Evolutionary conservation across 805 yeast genomes (phyloP).

Genomic region (Kodamaea jinghongensis): DNA sequence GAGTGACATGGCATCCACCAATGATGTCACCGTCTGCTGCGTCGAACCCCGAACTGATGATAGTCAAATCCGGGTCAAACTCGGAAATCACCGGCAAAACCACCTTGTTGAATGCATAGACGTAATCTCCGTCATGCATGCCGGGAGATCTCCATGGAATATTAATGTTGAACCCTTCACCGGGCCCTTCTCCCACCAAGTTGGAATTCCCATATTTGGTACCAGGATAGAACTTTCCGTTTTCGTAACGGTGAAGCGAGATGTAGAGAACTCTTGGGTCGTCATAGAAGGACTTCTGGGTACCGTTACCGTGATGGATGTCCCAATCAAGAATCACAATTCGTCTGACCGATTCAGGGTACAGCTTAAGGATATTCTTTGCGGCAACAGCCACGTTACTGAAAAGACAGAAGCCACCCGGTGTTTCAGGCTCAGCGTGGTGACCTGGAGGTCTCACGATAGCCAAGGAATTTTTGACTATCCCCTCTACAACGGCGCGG

Average conservation of each 20-base stretch:
- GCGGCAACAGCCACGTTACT: constrained; percentile 98
- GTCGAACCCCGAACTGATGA: constrained; percentile 94
- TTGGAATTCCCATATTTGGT: constrained; percentile 79
- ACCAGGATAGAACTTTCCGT: constrained; percentile 92
- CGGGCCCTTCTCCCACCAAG: constrained; percentile 80
- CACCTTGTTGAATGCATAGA: constrained; percentile 83
- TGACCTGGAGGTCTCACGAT: constrained; percentile 99
- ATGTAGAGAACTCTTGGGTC: constrained; percentile 91
- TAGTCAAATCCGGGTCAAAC: constrained; percentile 88
- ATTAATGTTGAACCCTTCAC: constrained; percentile 84
- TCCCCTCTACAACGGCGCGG: constrained; percentile 88
- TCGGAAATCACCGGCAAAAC: constrained; percentile 87
- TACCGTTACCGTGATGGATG: constrained; percentile 98
- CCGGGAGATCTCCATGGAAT: constrained; percentile 94
- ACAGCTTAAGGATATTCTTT: constrained; percentile 70
- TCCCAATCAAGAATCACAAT: constrained; percentile 95
- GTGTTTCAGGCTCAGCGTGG: constrained; percentile 96
- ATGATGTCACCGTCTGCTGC: constrained; percentile 98
- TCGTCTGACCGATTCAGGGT: constrained; percentile 84
- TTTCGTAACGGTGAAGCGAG: constrained; percentile 89
- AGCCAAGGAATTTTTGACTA: constrained; percentile 88
- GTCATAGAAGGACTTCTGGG: constrained; percentile 85
- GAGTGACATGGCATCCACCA: constrained; percentile 94
- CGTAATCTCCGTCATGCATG: constrained; percentile 92
- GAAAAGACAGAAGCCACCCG: constrained; percentile 96